Conservation (phyloP, 2,329 filamentous ascomycete species). For the Colletotrichum sp. region DNA sequence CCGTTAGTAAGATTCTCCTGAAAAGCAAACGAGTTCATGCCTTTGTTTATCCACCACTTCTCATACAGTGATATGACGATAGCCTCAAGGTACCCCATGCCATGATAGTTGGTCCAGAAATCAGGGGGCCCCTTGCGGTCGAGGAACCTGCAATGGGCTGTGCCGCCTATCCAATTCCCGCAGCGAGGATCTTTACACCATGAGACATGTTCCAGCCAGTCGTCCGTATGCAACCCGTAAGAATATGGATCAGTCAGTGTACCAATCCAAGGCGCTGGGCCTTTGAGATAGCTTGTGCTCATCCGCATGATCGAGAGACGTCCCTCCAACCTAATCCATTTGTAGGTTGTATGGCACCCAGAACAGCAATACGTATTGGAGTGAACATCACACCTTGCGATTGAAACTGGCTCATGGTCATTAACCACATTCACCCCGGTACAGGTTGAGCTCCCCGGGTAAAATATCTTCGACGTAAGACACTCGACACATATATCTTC, state of each 20-base stretch:
- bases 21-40: neutral
- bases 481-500: neutral
- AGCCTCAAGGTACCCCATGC: neutral
- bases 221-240: neutral
- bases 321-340: neutral
- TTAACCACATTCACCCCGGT: neutral
- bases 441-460: neutral
- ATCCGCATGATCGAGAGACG: neutral
- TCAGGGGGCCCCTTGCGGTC: neutral
- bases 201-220: neutral
- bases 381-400: neutral
- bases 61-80: neutral
- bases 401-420: neutral
- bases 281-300: neutral
- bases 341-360: neutral
- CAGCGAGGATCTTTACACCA: neutral
- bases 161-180: neutral
- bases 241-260: neutral
- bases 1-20: neutral
- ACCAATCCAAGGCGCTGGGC: neutral
- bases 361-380: neutral
- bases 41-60: neutral
- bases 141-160: neutral
- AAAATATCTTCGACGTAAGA: neutral
- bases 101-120: neutral